phyloP scores from a whole-genome alignment of 495 filamentous ascomycete species.

The Talaromyces thailandensis region DNA sequence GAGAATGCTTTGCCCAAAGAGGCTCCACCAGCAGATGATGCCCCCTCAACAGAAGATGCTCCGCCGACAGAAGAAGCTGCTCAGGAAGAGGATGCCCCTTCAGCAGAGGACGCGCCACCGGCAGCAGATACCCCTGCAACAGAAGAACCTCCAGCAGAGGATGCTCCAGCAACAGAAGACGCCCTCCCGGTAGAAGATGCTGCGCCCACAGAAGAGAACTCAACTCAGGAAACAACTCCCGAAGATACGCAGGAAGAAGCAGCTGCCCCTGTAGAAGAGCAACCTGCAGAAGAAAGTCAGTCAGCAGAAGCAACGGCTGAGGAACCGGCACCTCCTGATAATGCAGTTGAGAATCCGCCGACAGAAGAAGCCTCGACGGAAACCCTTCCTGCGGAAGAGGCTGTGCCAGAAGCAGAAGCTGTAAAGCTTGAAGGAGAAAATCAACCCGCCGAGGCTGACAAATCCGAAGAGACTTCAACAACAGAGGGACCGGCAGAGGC shows the following conservation, averaged over 20 bases:
- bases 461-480: neutral
- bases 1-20: neutral
- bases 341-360: neutral
- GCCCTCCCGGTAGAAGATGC: neutral
- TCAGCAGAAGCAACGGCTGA: slow-evolving; percentile 1
- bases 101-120: neutral
- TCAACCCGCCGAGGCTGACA: neutral
- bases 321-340: slow-evolving; percentile 4
- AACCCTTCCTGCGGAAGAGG: neutral
- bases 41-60: neutral
- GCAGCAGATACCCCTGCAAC: neutral
- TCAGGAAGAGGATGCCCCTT: neutral
- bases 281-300: slow-evolving; percentile 5
- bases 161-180: neutral
- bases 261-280: slow-evolving; percentile 2
- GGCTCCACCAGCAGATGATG: neutral
- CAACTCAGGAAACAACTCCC: neutral
- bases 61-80: neutral
- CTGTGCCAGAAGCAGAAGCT: neutral
- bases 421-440: slow-evolving; percentile 7
- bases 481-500: neutral
- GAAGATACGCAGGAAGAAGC: neutral
- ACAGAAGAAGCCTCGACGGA: slow-evolving; percentile 5
- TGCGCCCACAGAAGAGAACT: neutral
- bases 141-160: neutral